These are phyloP conservation scores for Saussurea involucrata DNA, from an alignment of 129 eudicot species.

Conservation along the genomic window DNA sequence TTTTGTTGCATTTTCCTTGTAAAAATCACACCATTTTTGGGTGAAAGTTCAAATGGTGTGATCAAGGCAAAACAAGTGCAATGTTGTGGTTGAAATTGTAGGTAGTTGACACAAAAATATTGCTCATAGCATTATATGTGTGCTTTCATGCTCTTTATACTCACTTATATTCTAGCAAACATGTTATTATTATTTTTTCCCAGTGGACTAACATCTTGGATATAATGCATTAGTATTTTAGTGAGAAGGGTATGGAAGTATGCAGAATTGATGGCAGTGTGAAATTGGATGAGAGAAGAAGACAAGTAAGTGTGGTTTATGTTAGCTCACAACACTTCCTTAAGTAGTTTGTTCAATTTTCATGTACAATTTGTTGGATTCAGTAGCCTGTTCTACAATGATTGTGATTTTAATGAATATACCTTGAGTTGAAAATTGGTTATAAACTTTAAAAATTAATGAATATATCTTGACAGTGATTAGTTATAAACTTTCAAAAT, in stretches of 20 bases:
- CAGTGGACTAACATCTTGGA: conserved; percentile 91
- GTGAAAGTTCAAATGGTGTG: too few species aligned
- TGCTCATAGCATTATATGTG: not conserved
- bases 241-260: conserved; percentile 65
- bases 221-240: conserved; percentile 86
- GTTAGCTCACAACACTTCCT: not conserved
- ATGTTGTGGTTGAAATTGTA: not conserved
- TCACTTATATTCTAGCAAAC: conserved; percentile 22
- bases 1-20: too few species aligned
- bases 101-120: not conserved
- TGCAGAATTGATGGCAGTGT: conserved; percentile 95
- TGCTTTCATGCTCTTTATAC: not conserved
- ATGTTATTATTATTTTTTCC: conserved; percentile 92
- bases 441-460: too few species aligned
- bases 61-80: not conserved
- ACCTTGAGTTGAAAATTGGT: not conserved
- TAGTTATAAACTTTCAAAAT: too few species aligned
- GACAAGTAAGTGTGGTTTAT: conserved; percentile 50
- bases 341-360: not conserved
- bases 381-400: not conserved
- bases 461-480: too few species aligned
- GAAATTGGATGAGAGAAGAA: conserved; percentile 67
- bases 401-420: not conserved
- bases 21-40: too few species aligned
- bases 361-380: not conserved